These are phyloP conservation scores for Termitomyces sp. DNA, from an alignment of 768 basidiomycete species.

Conservation along the genomic window DNA sequence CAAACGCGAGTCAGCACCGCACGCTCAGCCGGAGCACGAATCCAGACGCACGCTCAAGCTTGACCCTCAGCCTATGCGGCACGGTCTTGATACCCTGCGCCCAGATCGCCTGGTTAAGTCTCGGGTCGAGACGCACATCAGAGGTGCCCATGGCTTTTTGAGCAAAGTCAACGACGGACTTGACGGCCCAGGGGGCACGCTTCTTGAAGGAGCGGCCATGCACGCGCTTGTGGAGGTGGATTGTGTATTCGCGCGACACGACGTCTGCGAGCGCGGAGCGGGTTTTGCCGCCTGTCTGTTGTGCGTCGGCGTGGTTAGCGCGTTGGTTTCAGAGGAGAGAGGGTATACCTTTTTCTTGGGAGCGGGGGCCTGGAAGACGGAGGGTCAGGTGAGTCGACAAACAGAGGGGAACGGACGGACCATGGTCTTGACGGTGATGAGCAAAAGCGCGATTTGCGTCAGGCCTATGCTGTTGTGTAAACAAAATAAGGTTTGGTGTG, in stretches of 20 bases:
- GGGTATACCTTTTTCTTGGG: conserved; percentile 55
- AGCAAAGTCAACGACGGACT: conserved; percentile 90
- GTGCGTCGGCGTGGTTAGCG: not conserved
- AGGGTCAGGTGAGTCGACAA: not conserved
- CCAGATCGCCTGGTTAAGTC: conserved; percentile 97
- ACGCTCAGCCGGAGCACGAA: not conserved
- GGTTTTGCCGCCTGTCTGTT: conserved; percentile 74
- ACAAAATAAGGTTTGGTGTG: conserved; percentile 54
- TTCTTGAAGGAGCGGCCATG: conserved; percentile 96
- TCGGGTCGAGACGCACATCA: conserved; percentile 93
- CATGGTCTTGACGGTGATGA: conserved; percentile 59
- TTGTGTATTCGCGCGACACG: conserved; percentile 98
- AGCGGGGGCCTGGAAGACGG: conserved; percentile 40
- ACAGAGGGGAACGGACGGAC: conserved; percentile 33
- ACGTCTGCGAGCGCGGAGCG: conserved; percentile 98
- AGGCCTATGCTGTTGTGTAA: conserved; percentile 35
- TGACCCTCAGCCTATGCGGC: conserved; percentile 87
- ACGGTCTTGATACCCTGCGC: conserved; percentile 90
- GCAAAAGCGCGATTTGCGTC: too few species aligned
- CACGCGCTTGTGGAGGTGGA: conserved; percentile 94
- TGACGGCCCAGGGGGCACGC: conserved; percentile 95
- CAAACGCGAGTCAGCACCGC: not conserved
- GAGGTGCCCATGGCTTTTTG: conserved; percentile 93
- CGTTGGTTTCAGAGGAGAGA: not conserved
- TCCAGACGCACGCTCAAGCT: conserved; percentile 73